These are phyloP conservation scores for Hypoxylon sp. DNA, from an alignment of 2,329 filamentous ascomycete species.

Conservation along the genomic window DNA sequence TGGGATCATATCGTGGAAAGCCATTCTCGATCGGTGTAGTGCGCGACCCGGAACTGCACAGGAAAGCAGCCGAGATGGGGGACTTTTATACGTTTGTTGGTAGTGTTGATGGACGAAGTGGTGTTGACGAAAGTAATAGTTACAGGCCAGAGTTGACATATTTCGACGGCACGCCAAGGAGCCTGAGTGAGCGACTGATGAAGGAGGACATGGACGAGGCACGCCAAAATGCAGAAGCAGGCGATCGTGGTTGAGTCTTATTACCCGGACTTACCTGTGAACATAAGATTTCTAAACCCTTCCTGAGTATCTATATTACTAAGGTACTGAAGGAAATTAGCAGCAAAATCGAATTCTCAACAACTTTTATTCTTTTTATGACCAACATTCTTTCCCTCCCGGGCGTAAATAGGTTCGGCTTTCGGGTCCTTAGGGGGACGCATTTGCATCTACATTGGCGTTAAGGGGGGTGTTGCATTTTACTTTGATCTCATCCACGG, in stretches of 20 bases:
- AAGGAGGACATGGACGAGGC: conserved; percentile 55
- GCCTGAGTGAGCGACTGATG: conserved; percentile 59
- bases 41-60: conserved; percentile 58
- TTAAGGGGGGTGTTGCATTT: conserved; percentile 16
- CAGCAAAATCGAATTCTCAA: conserved; percentile 1
- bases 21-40: conserved; percentile 63
- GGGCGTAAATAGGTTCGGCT: conserved; percentile 15
- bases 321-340: background rate
- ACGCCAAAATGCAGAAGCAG: conserved; percentile 28
- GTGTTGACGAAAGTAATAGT: conserved; percentile 57
- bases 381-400: conserved; percentile 14
- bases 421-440: conserved; percentile 3
- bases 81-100: conserved; percentile 62
- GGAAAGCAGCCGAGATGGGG: conserved; percentile 58
- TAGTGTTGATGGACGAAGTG: conserved; percentile 60
- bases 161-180: conserved; percentile 56
- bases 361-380: conserved; percentile 19
- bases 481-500: conserved; percentile 14
- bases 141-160: conserved; percentile 52
- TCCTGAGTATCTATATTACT: no score
- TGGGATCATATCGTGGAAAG: conserved; percentile 64
- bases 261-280: background rate
- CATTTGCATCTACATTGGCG: conserved; percentile 30
- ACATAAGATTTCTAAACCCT: background rate
- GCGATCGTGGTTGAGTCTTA: conserved; percentile 10